Conservation (phyloP, 164 flowering plant species). For the Berberis thunbergii region DNA sequence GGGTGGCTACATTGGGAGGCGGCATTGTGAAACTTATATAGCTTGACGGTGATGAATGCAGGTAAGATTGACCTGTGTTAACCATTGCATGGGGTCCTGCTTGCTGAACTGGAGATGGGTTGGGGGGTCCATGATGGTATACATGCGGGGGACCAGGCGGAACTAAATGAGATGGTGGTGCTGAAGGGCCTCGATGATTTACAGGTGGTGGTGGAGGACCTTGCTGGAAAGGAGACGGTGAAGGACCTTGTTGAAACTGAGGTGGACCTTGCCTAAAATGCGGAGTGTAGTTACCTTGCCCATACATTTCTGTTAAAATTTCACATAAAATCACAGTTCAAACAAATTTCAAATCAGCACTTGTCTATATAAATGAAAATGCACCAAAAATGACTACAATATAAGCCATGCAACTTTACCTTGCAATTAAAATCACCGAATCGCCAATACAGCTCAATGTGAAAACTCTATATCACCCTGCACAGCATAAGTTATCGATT, state of each 20-base stretch:
- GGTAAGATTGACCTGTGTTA: slow-evolving; percentile 23
- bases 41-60: not conserved
- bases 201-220: not conserved
- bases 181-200: slow-evolving; percentile 16
- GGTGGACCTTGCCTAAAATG: slow-evolving; percentile 29
- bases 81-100: slow-evolving; percentile 17
- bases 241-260: no score
- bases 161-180: not conserved
- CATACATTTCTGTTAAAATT: slow-evolving; percentile 25
- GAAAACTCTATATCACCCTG: no score
- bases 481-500: no score
- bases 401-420: no score
- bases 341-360: no score
- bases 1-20: no score
- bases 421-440: no score
- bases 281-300: slow-evolving; percentile 38
- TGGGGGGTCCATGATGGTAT: slow-evolving; percentile 10
- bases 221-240: slow-evolving; percentile 2
- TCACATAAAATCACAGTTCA: no score
- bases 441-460: no score
- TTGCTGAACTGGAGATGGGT: slow-evolving; percentile 11
- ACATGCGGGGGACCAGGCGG: not conserved
- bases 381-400: no score
- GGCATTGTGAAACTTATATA: no score
- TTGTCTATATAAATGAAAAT: no score